phyloP scores from a whole-genome alignment of 1,284 basidiomycete species.

The Trichosporon sp. region DNA sequence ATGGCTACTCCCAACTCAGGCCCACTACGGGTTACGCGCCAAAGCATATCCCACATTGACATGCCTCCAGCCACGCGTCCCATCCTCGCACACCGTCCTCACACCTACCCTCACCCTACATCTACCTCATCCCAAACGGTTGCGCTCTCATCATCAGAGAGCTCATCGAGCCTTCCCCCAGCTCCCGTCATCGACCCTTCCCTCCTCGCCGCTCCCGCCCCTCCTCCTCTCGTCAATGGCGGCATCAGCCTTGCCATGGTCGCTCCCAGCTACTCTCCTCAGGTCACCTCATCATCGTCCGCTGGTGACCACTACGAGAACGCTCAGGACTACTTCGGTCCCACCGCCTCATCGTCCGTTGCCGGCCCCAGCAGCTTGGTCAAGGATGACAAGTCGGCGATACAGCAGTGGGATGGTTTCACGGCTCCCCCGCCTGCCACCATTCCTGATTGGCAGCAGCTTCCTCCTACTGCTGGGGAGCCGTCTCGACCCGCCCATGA shows the following conservation, averaged over 20 bases:
- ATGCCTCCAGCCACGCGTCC: slow-evolving; percentile 6
- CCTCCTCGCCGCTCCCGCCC: neutral
- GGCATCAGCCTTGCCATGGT: slow-evolving; percentile 17
- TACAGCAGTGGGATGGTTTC: neutral
- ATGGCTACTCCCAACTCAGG: slow-evolving; percentile 10
- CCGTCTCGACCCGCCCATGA: neutral
- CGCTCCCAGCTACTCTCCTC: neutral
- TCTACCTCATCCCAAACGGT: neutral
- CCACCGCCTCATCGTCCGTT: neutral
- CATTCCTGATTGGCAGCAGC: neutral
- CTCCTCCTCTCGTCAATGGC: neutral
- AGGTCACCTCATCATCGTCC: neutral
- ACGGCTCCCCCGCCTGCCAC: neutral
- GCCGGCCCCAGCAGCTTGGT: neutral
- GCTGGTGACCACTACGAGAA: neutral
- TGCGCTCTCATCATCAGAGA: neutral
- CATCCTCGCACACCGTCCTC: slow-evolving; percentile 10
- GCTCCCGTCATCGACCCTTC: slow-evolving; percentile 15
- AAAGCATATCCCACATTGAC: slow-evolving; percentile 15
- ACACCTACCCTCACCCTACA: slow-evolving; percentile 2
- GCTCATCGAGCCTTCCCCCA: neutral
- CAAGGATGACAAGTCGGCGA: neutral
- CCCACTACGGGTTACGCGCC: slow-evolving; percentile 5
- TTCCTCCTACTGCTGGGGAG: neutral
- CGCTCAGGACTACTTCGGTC: slow-evolving; percentile 8